Conservation (phyloP, 2,329 filamentous ascomycete species). For the Pyricularia pennisetigena region DNA sequence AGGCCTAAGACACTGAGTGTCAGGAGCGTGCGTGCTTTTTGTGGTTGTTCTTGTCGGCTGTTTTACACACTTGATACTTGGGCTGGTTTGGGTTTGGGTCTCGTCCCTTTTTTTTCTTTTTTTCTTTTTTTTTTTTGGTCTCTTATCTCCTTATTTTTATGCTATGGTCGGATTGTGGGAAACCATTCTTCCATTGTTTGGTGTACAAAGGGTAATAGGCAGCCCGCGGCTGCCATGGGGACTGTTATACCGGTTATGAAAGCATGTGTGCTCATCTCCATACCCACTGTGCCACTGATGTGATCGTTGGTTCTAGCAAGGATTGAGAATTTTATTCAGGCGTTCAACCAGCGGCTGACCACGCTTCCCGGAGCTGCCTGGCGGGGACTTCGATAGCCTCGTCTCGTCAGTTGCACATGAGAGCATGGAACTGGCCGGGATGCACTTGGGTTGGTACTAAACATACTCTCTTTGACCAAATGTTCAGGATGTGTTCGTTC, state of each 20-base stretch:
- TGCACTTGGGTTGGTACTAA: too few species aligned
- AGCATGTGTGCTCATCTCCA: neutral
- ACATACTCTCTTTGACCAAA: too few species aligned
- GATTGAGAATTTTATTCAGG: neutral
- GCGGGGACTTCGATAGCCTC: neutral
- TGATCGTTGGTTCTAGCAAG: neutral
- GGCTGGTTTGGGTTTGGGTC: neutral
- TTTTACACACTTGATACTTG: neutral
- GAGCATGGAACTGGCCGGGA: too few species aligned
- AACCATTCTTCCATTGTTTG: neutral
- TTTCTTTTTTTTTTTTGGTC: neutral
- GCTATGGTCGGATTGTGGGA: neutral
- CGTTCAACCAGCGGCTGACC: neutral
- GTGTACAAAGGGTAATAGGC: neutral
- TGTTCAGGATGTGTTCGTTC: neutral
- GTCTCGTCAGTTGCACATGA: neutral
- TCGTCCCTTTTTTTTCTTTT: neutral
- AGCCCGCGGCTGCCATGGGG: neutral
- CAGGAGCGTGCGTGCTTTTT: neutral
- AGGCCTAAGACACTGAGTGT: conserved; percentile 17
- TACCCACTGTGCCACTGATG: neutral
- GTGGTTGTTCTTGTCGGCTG: neutral
- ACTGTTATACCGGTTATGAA: neutral
- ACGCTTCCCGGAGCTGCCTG: neutral
- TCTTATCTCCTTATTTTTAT: neutral